Conservation (phyloP, 331 rosid species). For the Dryas integrifolia region DNA sequence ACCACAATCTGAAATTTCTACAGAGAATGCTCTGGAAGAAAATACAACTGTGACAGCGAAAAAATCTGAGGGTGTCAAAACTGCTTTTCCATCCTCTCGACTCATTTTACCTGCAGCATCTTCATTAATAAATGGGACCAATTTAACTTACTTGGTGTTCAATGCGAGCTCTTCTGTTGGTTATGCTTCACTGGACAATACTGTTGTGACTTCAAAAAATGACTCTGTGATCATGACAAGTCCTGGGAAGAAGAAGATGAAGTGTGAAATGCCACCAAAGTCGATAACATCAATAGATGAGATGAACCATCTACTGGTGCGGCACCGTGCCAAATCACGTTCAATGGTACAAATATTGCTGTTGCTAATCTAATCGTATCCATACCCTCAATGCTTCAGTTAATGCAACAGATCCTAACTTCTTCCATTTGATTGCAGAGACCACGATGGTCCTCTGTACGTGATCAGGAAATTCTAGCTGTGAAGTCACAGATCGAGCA, state of each 20-base stretch:
- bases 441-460: conserved; percentile 72
- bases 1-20: conserved; percentile 29
- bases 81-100: conserved; percentile 19
- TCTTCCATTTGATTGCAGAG: conserved; percentile 51
- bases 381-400: conserved; percentile 4
- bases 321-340: conserved; percentile 57
- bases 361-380: conserved; percentile 5
- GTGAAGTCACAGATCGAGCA: conserved; percentile 67
- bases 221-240: conserved; percentile 17
- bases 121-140: conserved; percentile 29
- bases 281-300: conserved; percentile 62
- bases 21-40: conserved; percentile 27
- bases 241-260: conserved; percentile 52
- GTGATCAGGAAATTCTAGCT: conserved; percentile 64
- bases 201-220: conserved; percentile 22
- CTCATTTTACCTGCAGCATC: conserved; percentile 18
- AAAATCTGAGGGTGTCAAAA: conserved; percentile 31
- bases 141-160: conserved; percentile 19
- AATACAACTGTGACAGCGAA: conserved; percentile 19
- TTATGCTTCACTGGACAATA: conserved; percentile 33
- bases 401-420: background rate
- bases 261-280: conserved; percentile 71
- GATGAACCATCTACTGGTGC: conserved; percentile 58
- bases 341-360: conserved; percentile 54
- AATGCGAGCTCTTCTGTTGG: conserved; percentile 29